A percentile compares a stretch with the other conserved stretches of the same genome.
Evolutionary conservation across 768 basidiomycete species (phyloP).

Genomic region (Tylopilus vinaceipallidus): DNA sequence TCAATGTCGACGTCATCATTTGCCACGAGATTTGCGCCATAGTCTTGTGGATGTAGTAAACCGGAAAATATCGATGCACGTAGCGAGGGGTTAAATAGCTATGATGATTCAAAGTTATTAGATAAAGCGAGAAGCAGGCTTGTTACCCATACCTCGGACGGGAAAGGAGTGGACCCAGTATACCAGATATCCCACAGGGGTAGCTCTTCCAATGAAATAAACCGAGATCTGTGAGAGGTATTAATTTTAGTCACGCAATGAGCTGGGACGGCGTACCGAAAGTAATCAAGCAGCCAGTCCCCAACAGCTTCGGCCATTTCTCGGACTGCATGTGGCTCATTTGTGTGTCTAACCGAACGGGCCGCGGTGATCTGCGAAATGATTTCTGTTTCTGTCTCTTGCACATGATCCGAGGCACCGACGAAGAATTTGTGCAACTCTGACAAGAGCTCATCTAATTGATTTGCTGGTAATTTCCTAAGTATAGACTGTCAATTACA

Average conservation of each 20-base stretch:
- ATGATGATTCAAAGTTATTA: neutral
- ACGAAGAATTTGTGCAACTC: conserved; percentile 40
- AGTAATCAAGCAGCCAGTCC: conserved; percentile 50
- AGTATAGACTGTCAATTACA: conserved; percentile 15
- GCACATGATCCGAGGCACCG: conserved; percentile 31
- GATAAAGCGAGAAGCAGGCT: neutral
- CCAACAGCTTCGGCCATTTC: conserved; percentile 34
- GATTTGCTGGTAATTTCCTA: conserved; percentile 41
- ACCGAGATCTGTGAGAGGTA: conserved; percentile 35
- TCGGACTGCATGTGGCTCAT: conserved; percentile 16
- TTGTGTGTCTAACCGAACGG: conserved; percentile 14
- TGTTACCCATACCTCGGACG: conserved; percentile 53
- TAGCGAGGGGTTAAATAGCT: conserved; percentile 72
- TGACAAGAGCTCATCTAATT: conserved; percentile 39
- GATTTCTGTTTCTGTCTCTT: conserved; percentile 34
- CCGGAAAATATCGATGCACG: conserved; percentile 61
- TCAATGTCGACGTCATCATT: conserved; percentile 17
- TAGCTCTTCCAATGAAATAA: conserved; percentile 47
- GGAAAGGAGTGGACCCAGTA: conserved; percentile 61
- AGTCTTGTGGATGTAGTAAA: conserved; percentile 57
- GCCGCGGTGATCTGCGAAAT: conserved; percentile 25
- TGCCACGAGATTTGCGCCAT: conserved; percentile 17
- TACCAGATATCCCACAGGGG: conserved; percentile 74
- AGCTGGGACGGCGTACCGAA: conserved; percentile 40
- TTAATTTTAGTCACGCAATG: neutral